A percentile compares a stretch with the other conserved stretches of the same genome.
Conservation (phyloP, 2,329 filamentous ascomycete species). For the Boeremia exigua region DNA sequence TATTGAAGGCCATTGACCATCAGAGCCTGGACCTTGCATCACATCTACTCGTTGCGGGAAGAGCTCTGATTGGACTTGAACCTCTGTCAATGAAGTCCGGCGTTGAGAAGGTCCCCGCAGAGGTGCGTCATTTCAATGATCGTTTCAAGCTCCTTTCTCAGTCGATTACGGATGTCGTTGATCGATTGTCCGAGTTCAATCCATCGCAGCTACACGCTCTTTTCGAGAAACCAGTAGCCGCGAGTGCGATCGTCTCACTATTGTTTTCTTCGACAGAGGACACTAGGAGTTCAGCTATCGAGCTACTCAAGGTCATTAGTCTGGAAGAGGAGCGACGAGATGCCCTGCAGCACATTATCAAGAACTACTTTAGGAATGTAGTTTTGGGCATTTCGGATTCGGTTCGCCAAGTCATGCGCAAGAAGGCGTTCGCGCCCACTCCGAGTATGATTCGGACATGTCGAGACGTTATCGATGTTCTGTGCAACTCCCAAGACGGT, state of each 20-base stretch:
- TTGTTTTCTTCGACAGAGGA: slow-evolving; percentile 81
- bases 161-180: slow-evolving; percentile 75
- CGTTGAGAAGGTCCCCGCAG: slow-evolving; percentile 54
- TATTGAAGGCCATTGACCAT: slow-evolving; percentile 70
- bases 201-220: slow-evolving; percentile 71
- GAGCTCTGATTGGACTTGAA: slow-evolving; percentile 76
- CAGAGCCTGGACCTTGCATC: slow-evolving; percentile 75
- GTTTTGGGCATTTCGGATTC: slow-evolving; percentile 64
- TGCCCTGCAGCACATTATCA: slow-evolving; percentile 66
- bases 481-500: slow-evolving; percentile 68
- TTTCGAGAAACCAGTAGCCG: slow-evolving; percentile 70
- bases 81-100: slow-evolving; percentile 60
- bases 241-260: slow-evolving; percentile 76
- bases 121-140: slow-evolving; percentile 76
- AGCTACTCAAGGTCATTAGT: slow-evolving; percentile 83
- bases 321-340: slow-evolving; percentile 68
- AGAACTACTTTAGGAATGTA: slow-evolving; percentile 61
- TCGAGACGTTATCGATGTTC: slow-evolving; percentile 66
- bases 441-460: slow-evolving; percentile 67
- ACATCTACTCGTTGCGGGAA: slow-evolving; percentile 73
- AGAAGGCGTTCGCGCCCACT: slow-evolving; percentile 65
- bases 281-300: slow-evolving; percentile 79
- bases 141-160: slow-evolving; percentile 68
- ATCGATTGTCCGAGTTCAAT: slow-evolving; percentile 78
- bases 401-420: slow-evolving; percentile 61